Evolutionary conservation across 768 basidiomycete species (phyloP), one percentile per base, ranked within the genome.

Genomic region (Cystofilobasidium bisporidii): DNA sequence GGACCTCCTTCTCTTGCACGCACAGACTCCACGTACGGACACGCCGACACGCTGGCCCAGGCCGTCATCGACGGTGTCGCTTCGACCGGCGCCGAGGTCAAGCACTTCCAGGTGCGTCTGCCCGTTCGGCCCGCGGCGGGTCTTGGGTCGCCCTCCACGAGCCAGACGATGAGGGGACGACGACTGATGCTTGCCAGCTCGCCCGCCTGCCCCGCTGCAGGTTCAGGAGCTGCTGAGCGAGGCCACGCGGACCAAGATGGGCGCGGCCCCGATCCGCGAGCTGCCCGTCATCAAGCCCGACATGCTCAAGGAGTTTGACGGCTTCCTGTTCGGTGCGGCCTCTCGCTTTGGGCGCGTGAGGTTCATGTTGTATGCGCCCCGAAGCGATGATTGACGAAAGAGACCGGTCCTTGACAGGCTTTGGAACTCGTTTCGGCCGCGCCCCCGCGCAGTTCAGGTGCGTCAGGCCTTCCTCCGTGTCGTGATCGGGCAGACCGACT

Each of bases 211-310:
- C n/a, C n/a, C n/a, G n/a, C n/a, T n/a, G 22, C 26, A 69, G 57
- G 50, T 69, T 58, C 41, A 64, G 50, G 68, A 69, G 68, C 63
- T 62, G 32, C 68, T 69, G 15, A 36, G 56, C 30, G 62, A 64
- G 58, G 68, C 63, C 24, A 59, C 63, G 26, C 56, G 58, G 15
- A 55, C 68, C 58, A 69, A 69, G 63, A 69, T 69, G 68, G 28
- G 24, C 4, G 30, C 30, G 22, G 56, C 26, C 2, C 12, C 24
- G 12, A 53, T 24, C 58, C 41, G 45, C 3, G 33, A 41, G n/a
- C 32, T 56, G 26, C 60, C 60, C 4, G 26, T 41, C 40, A 69
- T 69, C 63, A 64, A 40, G 18, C 36, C 68, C 36, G 56, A 50
- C 17, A 18, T 30, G 14, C 63, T 69, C n/a, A 48, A 20, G 14